Evolutionary conservation across 441 rosid species (phyloP).

Genomic region (Iberis amara): DNA sequence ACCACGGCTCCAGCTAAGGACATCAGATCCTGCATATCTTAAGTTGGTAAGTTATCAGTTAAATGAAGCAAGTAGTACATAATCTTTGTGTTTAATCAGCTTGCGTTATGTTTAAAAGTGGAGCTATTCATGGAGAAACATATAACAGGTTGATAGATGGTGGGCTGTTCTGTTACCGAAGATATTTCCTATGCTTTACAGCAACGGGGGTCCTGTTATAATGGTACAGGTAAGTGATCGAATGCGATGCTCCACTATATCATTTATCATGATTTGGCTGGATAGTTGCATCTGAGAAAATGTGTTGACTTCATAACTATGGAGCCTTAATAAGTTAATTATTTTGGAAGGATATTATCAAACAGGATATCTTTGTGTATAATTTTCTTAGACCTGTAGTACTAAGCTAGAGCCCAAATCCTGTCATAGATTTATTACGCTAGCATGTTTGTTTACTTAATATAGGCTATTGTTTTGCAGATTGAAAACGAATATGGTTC

Average conservation of each 20-base stretch:
- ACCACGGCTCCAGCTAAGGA: constrained; percentile 64
- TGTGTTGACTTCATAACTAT: background rate
- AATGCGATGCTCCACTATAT: background rate
- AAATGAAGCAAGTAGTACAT: constrained; percentile 11
- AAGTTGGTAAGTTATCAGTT: constrained; percentile 43
- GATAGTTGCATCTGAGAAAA: background rate
- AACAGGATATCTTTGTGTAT: background rate
- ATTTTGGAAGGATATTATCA: background rate
- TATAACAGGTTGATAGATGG: constrained; percentile 76
- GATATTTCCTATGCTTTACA: constrained; percentile 62
- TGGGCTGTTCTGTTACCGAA: constrained; percentile 75
- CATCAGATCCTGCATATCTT: constrained; percentile 72
- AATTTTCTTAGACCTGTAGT: background rate
- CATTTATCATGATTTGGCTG: constrained; percentile 4
- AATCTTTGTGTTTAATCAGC: background rate
- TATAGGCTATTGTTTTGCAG: constrained; percentile 37
- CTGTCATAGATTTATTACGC: background rate
- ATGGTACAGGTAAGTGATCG: constrained; percentile 73
- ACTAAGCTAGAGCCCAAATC: background rate
- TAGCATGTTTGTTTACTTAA: background rate
- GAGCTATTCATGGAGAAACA: constrained; percentile 21
- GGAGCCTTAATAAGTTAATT: background rate
- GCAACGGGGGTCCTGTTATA: constrained; percentile 79
- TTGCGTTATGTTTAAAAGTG: background rate
- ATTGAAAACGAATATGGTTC: constrained; percentile 97